These are phyloP conservation scores for Stylosanthes scabra DNA, from an alignment of 331 rosid species.

Conservation along the genomic window DNA sequence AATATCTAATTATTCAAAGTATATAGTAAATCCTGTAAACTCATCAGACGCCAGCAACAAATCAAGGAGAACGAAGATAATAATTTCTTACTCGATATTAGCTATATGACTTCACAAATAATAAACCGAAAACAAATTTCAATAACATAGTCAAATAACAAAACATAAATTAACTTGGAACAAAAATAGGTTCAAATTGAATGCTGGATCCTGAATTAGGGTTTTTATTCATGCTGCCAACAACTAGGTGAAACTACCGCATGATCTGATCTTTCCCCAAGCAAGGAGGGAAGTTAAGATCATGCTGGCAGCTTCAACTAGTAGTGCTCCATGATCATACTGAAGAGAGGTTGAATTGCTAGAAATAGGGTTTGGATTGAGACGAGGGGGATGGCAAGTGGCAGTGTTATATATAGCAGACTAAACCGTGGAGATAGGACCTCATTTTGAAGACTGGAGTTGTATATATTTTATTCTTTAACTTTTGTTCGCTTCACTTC, in stretches of 20 bases:
- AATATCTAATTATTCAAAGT: background rate
- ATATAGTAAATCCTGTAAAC: background rate
- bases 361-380: conserved; percentile 52
- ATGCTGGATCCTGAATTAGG: background rate
- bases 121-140: background rate
- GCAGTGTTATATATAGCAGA: conserved; percentile 52
- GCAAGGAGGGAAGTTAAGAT: conserved; percentile 77
- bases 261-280: conserved; percentile 45
- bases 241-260: conserved; percentile 40
- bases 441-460: background rate
- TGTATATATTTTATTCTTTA: no score
- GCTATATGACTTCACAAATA: conserved; percentile 7
- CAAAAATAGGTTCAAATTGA: background rate
- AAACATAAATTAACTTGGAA: background rate
- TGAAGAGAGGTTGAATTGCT: conserved; percentile 23
- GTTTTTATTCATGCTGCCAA: conserved; percentile 29
- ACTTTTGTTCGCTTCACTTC: background rate
- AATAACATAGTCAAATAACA: no score
- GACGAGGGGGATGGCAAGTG: conserved; percentile 41
- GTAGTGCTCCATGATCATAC: conserved; percentile 68
- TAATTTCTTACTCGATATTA: background rate
- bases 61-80: conserved; percentile 3
- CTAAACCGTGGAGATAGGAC: conserved; percentile 7
- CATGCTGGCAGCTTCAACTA: conserved; percentile 99
- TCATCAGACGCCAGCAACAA: background rate